Conservation (phyloP, 331 rosid genomes). For the Erythrophleum ivorense region DNA sequence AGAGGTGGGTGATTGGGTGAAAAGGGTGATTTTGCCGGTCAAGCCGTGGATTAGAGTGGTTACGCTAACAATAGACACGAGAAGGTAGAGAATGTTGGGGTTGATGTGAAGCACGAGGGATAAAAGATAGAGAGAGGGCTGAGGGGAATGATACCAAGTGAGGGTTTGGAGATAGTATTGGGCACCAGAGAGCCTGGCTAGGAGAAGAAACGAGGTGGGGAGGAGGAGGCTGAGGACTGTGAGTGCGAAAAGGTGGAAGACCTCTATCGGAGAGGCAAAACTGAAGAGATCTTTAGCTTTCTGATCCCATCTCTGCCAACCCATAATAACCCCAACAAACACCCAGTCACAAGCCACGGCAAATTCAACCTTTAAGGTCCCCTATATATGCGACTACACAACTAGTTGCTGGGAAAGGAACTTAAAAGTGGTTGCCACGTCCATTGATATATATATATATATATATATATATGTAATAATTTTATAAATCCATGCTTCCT, state of each 20-base stretch:
- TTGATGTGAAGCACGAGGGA: constrained; percentile 44
- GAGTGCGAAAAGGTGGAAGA: constrained; percentile 60
- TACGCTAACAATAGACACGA: constrained; percentile 55
- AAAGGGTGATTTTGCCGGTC: constrained; percentile 48
- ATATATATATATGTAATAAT: not conserved
- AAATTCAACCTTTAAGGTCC: not conserved
- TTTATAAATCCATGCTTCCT: constrained; percentile 27
- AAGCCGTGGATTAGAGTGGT: constrained; percentile 58
- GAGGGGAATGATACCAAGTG: constrained; percentile 23
- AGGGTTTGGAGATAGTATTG: constrained; percentile 50
- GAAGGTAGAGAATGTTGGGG: constrained; percentile 53
- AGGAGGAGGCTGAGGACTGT: constrained; percentile 69
- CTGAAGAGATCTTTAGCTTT: constrained; percentile 43
- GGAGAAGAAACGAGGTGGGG: constrained; percentile 82
- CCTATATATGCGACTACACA: constrained; percentile 41
- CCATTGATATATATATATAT: constrained; percentile 17
- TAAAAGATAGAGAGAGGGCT: constrained; percentile 29
- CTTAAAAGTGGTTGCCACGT: constrained; percentile 66
- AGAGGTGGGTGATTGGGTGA: constrained; percentile 27
- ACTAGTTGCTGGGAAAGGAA: constrained; percentile 37
- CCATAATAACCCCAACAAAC: constrained; percentile 32
- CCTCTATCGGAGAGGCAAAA: constrained; percentile 39
- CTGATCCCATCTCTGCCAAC: constrained; percentile 36
- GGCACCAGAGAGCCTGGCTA: constrained; percentile 57
- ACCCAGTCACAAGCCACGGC: constrained; percentile 27